Conservation (phyloP, 1,284 basidiomycete species). For the Gomphus sp. region DNA sequence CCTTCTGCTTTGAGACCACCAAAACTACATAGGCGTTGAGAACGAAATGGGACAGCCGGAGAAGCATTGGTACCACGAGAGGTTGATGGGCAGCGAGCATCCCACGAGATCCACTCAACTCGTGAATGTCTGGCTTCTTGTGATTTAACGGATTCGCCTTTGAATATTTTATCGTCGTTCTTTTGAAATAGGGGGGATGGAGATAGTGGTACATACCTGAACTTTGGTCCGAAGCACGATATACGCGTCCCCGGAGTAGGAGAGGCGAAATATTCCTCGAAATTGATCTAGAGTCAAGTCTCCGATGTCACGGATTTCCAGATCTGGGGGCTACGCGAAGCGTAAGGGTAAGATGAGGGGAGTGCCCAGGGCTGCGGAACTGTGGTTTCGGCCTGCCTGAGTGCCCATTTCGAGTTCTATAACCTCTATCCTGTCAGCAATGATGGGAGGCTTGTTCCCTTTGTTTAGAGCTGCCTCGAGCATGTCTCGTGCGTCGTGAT, state of each 20-base stretch:
- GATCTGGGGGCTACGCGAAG: slow-evolving; percentile 74
- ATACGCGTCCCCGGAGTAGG: slow-evolving; percentile 94
- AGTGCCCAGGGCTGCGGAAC: slow-evolving; percentile 6
- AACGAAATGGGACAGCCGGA: slow-evolving; percentile 91
- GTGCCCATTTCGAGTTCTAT: slow-evolving; percentile 98
- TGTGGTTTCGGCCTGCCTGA: slow-evolving; percentile 48
- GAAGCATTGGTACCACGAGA: slow-evolving; percentile 94
- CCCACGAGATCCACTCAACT: slow-evolving; percentile 65
- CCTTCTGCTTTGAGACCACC: slow-evolving; percentile 94
- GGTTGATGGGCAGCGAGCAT: slow-evolving; percentile 91
- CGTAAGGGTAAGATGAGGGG: slow-evolving; percentile 7
- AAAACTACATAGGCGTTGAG: slow-evolving; percentile 96
- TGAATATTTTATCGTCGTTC: neutral
- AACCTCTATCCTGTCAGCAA: slow-evolving; percentile 95
- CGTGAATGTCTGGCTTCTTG: slow-evolving; percentile 74
- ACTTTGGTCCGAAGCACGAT: slow-evolving; percentile 95
- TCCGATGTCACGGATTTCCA: slow-evolving; percentile 96
- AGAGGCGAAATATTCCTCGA: slow-evolving; percentile 92
- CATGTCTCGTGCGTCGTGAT: slow-evolving; percentile 89
- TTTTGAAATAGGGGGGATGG: neutral
- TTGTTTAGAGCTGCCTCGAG: slow-evolving; percentile 94
- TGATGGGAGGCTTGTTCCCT: slow-evolving; percentile 95
- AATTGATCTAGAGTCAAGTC: slow-evolving; percentile 95
- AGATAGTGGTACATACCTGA: slow-evolving; percentile 46
- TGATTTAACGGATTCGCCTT: slow-evolving; percentile 95